Evolutionary conservation across 371 early-diverging fungal genomes (phyloP).

Genomic region (Mucor mucedo): DNA sequence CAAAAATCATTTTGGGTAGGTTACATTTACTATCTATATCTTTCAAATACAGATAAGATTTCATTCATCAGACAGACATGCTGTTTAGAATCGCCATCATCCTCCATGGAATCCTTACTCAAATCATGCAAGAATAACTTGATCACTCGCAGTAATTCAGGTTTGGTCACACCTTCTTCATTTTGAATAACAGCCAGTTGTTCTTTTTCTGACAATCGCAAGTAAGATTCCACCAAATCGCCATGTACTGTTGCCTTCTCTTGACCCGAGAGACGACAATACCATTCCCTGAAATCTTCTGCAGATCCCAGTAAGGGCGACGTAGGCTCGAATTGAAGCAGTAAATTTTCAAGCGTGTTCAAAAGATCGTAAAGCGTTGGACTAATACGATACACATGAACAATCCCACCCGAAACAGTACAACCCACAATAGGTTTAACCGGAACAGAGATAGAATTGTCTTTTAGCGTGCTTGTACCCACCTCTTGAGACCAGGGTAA

Average conservation of each 20-base stretch:
- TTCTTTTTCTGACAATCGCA: slow-evolving; percentile 17
- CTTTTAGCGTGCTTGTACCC: background rate
- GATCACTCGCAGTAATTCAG: background rate
- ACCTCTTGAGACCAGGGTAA: slow-evolving; percentile 28
- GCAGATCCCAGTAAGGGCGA: slow-evolving; percentile 32
- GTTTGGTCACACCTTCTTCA: slow-evolving; percentile 1
- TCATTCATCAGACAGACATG: background rate
- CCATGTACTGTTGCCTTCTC: slow-evolving; percentile 37
- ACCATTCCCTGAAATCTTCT: slow-evolving; percentile 34
- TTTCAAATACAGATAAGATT: background rate
- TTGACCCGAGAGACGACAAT: slow-evolving; percentile 24
- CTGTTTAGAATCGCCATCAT: background rate
- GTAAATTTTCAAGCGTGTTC: slow-evolving; percentile 23
- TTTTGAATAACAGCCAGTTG: slow-evolving; percentile 8
- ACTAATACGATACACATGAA: slow-evolving; percentile 34
- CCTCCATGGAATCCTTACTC: background rate
- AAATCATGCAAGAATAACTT: background rate
- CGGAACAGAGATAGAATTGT: background rate
- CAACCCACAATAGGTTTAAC: slow-evolving; percentile 37
- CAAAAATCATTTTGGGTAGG: too few species aligned
- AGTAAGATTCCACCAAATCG: slow-evolving; percentile 32
- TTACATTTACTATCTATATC: background rate
- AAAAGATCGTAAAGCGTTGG: slow-evolving; percentile 20
- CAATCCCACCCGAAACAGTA: slow-evolving; percentile 39
- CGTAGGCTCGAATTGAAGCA: slow-evolving; percentile 28